Conservation (phyloP, 2,329 filamentous ascomycete species). For the Aspergillus ochraceoroseus region DNA sequence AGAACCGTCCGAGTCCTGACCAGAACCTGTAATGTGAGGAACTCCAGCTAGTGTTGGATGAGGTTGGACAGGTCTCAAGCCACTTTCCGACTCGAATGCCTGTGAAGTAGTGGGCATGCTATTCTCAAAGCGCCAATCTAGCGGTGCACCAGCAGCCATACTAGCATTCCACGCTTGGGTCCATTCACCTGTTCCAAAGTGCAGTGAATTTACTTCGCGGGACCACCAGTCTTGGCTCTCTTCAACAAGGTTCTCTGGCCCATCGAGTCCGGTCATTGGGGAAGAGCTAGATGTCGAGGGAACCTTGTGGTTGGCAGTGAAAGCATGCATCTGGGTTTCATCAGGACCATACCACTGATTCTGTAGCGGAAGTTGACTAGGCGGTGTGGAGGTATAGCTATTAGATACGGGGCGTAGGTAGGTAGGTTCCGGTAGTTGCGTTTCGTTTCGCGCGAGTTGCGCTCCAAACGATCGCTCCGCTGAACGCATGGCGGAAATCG, state of each 20-base stretch:
- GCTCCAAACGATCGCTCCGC: slow-evolving; percentile 19
- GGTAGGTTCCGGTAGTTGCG: slow-evolving; percentile 31
- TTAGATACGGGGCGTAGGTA: slow-evolving; percentile 29
- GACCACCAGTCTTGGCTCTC: slow-evolving; percentile 64
- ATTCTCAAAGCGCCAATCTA: slow-evolving; percentile 14
- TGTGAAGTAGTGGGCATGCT: slow-evolving; percentile 12
- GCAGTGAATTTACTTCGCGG: slow-evolving; percentile 57
- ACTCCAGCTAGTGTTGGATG: slow-evolving; percentile 8
- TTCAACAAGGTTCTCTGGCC: slow-evolving; percentile 56
- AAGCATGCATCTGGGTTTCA: slow-evolving; percentile 18
- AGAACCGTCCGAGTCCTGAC: too few species aligned
- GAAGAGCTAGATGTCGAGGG: slow-evolving; percentile 41
- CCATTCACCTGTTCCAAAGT: slow-evolving; percentile 61
- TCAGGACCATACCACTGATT: slow-evolving; percentile 35
- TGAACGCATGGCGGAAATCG: slow-evolving; percentile 22
- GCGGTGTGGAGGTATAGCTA: slow-evolving; percentile 17
- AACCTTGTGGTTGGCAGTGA: slow-evolving; percentile 23
- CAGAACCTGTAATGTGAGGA: too few species aligned
- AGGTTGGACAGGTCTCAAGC: slow-evolving; percentile 10
- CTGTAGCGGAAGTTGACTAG: slow-evolving; percentile 26
- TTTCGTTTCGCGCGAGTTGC: slow-evolving; percentile 20
- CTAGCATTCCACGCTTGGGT: slow-evolving; percentile 27
- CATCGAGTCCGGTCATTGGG: slow-evolving; percentile 53
- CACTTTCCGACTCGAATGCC: slow-evolving; percentile 10
- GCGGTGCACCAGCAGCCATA: slow-evolving; percentile 16